phyloP scores from a whole-genome alignment of 495 filamentous ascomycete genomes.

The Cairneyella variabilis region DNA sequence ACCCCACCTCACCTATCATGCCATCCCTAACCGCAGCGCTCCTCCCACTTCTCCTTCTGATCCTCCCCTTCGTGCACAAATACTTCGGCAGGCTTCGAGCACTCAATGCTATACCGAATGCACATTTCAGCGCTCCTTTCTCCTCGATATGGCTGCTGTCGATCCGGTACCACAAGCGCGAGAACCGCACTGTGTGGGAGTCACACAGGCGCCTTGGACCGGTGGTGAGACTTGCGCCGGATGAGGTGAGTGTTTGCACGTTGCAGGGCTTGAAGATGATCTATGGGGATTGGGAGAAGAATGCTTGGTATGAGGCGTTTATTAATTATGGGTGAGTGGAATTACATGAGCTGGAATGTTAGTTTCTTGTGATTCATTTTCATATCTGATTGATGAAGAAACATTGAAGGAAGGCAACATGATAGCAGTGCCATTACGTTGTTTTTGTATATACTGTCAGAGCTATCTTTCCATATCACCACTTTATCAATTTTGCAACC shows the following conservation, averaged over 20 bases:
- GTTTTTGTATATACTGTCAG: background rate
- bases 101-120: conserved; percentile 50
- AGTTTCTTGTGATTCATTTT: background rate
- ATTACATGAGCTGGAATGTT: background rate
- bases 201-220: conserved; percentile 54
- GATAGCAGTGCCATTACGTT: background rate
- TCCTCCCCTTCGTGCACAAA: background rate
- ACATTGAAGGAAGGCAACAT: background rate
- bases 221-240: conserved; percentile 47
- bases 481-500: background rate
- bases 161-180: conserved; percentile 1
- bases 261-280: conserved; percentile 11
- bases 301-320: conserved; percentile 7
- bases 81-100: background rate
- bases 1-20: conserved; percentile 3
- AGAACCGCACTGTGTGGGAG: conserved; percentile 36
- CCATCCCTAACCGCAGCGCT: background rate
- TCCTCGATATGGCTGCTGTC: conserved; percentile 54
- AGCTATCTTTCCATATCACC: background rate
- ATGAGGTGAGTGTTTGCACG: conserved; percentile 15
- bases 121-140: conserved; percentile 56
- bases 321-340: conserved; percentile 13
- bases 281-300: conserved; percentile 16
- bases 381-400: background rate
- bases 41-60: background rate